Conservation (phyloP, 768 basidiomycete genomes). For the Lactarius psammicola region DNA sequence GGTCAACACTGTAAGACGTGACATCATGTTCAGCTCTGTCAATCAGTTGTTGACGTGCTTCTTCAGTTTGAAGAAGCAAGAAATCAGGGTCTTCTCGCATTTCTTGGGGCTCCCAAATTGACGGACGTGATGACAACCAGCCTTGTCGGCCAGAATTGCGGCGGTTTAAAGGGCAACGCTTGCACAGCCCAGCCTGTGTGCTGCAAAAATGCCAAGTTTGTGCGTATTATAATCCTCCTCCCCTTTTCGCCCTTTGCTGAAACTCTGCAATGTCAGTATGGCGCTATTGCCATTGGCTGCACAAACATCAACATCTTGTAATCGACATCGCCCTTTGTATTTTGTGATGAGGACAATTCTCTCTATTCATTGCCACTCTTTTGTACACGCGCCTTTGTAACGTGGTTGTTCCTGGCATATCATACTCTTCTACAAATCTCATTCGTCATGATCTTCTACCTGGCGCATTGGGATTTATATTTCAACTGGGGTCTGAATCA, state of each 20-base stretch:
- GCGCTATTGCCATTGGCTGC: not conserved
- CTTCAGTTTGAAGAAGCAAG: not conserved
- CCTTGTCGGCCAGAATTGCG: too few relatives aligned
- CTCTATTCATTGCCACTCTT: conserved; percentile 20
- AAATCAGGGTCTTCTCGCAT: not conserved
- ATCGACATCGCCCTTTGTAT: not conserved
- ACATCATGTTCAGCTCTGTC: not conserved
- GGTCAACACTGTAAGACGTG: not conserved
- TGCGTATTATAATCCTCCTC: not conserved
- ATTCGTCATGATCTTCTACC: not conserved
- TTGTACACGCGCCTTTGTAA: not conserved
- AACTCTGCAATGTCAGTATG: not conserved
- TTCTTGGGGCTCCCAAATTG: too few relatives aligned
- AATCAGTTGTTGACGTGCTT: not conserved
- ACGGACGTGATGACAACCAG: too few relatives aligned
- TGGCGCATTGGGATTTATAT: too few relatives aligned
- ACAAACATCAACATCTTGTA: not conserved
- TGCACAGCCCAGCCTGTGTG: not conserved
- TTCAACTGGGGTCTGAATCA: not conserved
- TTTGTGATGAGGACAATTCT: conserved; percentile 5
- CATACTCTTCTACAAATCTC: not conserved
- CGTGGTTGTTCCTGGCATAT: not conserved
- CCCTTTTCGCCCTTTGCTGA: not conserved
- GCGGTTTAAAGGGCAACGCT: not conserved
- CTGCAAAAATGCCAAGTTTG: not conserved